Evolutionary conservation across 1,139 yeast species (phyloP), one percentile per base, ranked within the genome.

Genomic region (Saccharomyces hybrid): DNA sequence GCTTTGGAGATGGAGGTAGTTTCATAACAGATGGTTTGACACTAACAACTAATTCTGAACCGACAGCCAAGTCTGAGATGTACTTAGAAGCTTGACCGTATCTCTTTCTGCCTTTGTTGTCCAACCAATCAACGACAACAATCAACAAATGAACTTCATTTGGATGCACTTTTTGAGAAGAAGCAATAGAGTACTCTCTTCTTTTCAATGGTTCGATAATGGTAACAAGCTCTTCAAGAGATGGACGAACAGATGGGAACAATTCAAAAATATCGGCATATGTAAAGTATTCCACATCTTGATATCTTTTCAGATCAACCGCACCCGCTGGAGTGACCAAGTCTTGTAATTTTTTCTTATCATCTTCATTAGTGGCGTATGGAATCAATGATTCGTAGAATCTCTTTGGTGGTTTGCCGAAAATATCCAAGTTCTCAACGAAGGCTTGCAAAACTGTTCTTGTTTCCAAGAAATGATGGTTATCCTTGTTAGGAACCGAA

Each of bases 1-100:
- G 95, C 49, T 84, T 81, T 9, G 96, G 79, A 59, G 82, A 78
- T 63, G 93, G 87, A 57, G 99, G 98, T 59, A 91, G 78, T 75
- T 91, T 91, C 97, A 93, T 90, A 49, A 93, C 97, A 13, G 97
- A 89, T 23, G 98, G 96, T 73, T 93, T 93, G 55, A 93, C 97
- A 60, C 95, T 84, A 14, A 93, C 99, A 55, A 90, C 96, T 56
- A 93, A 78, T 71, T 89, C 96, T 53, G 86, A 80, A 47, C 97
- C 98, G 59, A 88, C 77, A 11, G 74, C 66, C 68, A 93, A 80
- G 60, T 88, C 91, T 41, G 96, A 82, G 62, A 93, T 76, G 71
- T 82, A 91, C 72, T 88, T 89, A 54, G 99, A 91, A 73, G 96
- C 89, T 70, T 91, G 98, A 47, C 99, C 99, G 70, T 74, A 90